Base-by-base conservation (phyloP, 2,329 filamentous ascomycete genomes). In the Penicillium hordei region DNA sequence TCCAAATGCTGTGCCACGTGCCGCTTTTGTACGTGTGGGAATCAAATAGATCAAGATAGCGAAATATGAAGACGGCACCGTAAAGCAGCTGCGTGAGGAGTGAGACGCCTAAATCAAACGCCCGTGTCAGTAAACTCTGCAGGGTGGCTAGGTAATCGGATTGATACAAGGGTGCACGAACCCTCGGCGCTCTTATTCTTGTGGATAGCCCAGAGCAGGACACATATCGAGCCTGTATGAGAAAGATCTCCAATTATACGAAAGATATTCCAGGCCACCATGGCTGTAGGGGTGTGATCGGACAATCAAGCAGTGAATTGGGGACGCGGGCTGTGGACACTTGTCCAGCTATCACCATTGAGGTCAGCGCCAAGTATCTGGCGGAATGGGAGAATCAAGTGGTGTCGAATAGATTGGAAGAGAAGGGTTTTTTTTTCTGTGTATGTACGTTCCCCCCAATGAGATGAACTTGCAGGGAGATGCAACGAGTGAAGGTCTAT, bases 201-300 rank as follows among this genome's bases (percentile, higher is more conserved):
- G 77, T 96, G 91, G 69, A 97, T 96, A 55, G 92, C 87, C 79
- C 88, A 90, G 78, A 97, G 91, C 67, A 97, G 83, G 71, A 97
- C 94, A 74, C 88, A 86, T 83, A 96, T 97, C 57, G 92, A 94
- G 48, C 86, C 81, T 45, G 91, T 85, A 73, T 97, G 93, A 69
- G 89, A 91, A 68, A 93, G 76, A 74, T 97, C 93, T 72, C 86
- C 93, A 68, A 91, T 75, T 69, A 95, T 83, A 69, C 91, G 90
- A 77, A 96, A 88, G 59, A 82, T 66, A 57, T 76, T 78, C 60
- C 61, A 66, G 31, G 21, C 6, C 17, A 70, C 62, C 51, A 62
- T 69, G 48, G 36, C 43, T 49, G n/a, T 21, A 45, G 39, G 48
- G 44, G 46, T 46, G 49, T 55, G 34, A 25, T 33, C 29, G 38